phyloP scores from a whole-genome alignment of 2,329 filamentous ascomycete species.

The Penicillium psychrosexuale region DNA sequence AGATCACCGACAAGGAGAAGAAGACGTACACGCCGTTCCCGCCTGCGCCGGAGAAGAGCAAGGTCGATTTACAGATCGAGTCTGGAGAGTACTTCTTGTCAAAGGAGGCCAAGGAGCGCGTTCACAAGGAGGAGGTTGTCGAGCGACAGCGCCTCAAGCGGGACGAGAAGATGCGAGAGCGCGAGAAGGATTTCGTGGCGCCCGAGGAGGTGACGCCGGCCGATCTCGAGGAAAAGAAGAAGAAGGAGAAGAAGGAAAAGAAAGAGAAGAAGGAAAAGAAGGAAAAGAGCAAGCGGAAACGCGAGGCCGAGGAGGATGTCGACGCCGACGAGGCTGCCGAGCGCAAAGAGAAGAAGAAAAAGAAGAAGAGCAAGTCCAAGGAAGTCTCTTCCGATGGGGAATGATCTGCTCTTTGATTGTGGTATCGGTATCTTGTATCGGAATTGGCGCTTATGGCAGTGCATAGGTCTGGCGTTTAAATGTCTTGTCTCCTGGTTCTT shows the following conservation, averaged over 20 bases:
- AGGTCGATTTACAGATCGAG: slow-evolving; percentile 97
- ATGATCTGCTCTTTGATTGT: slow-evolving; percentile 19
- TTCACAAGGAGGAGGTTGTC: slow-evolving; percentile 71
- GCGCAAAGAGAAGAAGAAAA: slow-evolving; percentile 63
- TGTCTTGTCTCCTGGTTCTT: slow-evolving; percentile 17
- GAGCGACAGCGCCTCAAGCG: slow-evolving; percentile 85
- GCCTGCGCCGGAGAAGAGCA: slow-evolving; percentile 95
- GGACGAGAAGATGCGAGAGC: slow-evolving; percentile 80
- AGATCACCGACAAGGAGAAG: slow-evolving; percentile 88
- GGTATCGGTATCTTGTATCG: slow-evolving; percentile 17
- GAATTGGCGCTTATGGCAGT: slow-evolving; percentile 37
- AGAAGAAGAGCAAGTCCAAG: slow-evolving; percentile 42
- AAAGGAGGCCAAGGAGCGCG: slow-evolving; percentile 87
- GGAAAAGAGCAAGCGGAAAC: slow-evolving; percentile 46
- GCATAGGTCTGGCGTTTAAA: slow-evolving; percentile 38
- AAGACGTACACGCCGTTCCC: slow-evolving; percentile 97
- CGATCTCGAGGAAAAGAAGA: slow-evolving; percentile 55
- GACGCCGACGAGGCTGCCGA: slow-evolving; percentile 36
- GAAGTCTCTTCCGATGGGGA: slow-evolving; percentile 27
- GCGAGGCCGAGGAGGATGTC: slow-evolving; percentile 34
- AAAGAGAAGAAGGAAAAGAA: slow-evolving; percentile 45
- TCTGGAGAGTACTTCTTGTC: slow-evolving; percentile 94
- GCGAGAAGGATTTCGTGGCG: slow-evolving; percentile 80
- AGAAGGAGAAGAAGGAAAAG: slow-evolving; percentile 47
- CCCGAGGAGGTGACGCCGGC: slow-evolving; percentile 68